phyloP scores from a whole-genome alignment of 23 red algal genomes.

The Gracilaria caudata region DNA sequence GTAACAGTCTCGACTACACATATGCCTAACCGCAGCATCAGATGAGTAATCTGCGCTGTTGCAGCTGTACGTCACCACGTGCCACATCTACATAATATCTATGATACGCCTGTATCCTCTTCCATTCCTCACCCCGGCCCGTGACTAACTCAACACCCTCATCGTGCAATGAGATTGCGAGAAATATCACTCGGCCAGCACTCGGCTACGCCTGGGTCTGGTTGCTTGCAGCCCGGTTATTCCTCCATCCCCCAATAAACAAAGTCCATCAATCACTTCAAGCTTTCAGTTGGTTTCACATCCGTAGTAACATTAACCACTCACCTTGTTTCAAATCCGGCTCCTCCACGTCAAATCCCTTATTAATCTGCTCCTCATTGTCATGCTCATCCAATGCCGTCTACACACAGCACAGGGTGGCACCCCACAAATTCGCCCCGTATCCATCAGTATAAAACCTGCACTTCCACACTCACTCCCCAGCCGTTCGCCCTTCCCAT shows the following conservation, averaged over 20 bases:
- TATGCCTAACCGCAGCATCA: no score
- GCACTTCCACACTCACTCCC: not conserved
- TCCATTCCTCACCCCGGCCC: no score
- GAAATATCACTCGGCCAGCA: no score
- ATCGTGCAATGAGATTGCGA: no score
- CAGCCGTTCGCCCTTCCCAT: not conserved
- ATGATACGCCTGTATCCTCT: not conserved
- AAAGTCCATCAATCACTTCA: not conserved
- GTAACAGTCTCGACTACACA: no score
- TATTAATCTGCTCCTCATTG: not conserved
- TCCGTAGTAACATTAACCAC: not conserved
- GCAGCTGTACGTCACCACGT: not conserved
- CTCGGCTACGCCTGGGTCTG: no score
- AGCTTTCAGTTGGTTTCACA: not conserved
- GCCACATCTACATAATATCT: not conserved
- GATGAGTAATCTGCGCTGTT: no score
- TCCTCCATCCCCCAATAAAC: no score
- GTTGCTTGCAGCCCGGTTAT: not conserved
- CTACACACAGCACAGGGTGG: not conserved
- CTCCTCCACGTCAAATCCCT: not conserved
- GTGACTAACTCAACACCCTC: no score
- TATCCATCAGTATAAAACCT: not conserved
- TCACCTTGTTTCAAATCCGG: not conserved
- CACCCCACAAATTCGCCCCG: not conserved
- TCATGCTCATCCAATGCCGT: not conserved